Evolutionary conservation across 495 filamentous ascomycete genomes (phyloP), one percentile per base, ranked within the genome.

Genomic region (Daldinia childiae): DNA sequence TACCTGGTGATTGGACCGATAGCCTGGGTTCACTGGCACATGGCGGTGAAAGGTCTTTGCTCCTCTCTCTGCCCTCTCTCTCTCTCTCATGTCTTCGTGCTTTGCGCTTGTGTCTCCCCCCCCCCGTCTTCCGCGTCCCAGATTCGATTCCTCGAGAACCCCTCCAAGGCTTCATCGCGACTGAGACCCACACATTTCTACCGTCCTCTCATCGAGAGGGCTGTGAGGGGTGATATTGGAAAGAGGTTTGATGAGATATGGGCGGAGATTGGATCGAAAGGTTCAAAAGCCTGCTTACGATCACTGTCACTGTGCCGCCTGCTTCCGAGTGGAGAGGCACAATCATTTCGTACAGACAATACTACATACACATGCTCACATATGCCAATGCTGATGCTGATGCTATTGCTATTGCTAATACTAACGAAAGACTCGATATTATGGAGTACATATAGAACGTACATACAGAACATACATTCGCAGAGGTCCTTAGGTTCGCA

Each of bases 1-100:
- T 57, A 59, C 60, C 51, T 71, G 69, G 69, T 77, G 75, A 77
- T 77, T 77, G 75, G 75, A 58, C 55, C 64, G 69, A 62, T 58
- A 50, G 71, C 38, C 26, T 59, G 19, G 68, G 72, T 73, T 73
- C 62, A 62, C 55, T 62, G 62, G 58, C 72, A 77, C 76, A 74
- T 77, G 73, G 75, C 76, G 76, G 76, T 77, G 76, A 74, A 77
- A 74, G 45, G 36, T 14, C 48, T 38, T 17, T 43, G 50, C 24
- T 60, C 8, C 52, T 45, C 55, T 67, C 29, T 14, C 52, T 29
- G 11, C 26, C 3, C 15, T 55, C 24, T 55, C 15, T 55, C 24
- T 55, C 24, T 55, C 51, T 19, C 21, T 55, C 14, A 15, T 55
- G 27, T 55, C 26, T 55, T 55, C 12, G 9, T 63, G 45, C 58